phyloP scores from a whole-genome alignment of 495 filamentous ascomycete genomes.

The Xylaria cubensis region DNA sequence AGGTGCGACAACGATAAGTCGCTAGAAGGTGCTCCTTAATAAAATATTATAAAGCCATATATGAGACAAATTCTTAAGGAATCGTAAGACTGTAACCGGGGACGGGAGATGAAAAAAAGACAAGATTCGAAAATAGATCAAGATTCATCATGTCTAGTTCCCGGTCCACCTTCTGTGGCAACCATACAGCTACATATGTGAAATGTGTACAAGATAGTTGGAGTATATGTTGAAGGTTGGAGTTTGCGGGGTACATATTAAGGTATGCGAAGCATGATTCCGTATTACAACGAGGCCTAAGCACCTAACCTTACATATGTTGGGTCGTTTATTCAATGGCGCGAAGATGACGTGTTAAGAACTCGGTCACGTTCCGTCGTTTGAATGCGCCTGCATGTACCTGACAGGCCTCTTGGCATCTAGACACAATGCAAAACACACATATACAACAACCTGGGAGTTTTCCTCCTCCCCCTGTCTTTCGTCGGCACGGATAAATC shows the following conservation, averaged over 20 bases:
- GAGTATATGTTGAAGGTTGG: slow-evolving; percentile 13
- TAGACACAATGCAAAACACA: background rate
- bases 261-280: background rate
- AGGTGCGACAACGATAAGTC: background rate
- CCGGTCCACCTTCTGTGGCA: background rate
- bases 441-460: background rate
- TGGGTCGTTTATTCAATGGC: background rate
- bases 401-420: background rate
- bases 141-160: background rate
- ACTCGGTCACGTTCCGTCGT: slow-evolving; percentile 22
- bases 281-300: slow-evolving; percentile 9
- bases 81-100: background rate
- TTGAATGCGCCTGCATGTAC: slow-evolving; percentile 18
- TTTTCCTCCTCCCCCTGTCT: background rate
- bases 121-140: background rate
- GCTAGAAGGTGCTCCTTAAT: background rate
- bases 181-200: background rate
- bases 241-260: slow-evolving; percentile 16
- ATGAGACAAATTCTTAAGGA: background rate
- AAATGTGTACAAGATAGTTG: background rate
- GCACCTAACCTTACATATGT: slow-evolving; percentile 12
- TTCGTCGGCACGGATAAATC: slow-evolving; percentile 8
- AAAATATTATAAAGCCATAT: background rate
- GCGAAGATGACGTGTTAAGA: slow-evolving; percentile 14
- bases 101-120: background rate